Evolutionary conservation across 345 rosid genomes (phyloP), one percentile per base, ranked within the genome.

Genomic region (Sisymbrium irio): DNA sequence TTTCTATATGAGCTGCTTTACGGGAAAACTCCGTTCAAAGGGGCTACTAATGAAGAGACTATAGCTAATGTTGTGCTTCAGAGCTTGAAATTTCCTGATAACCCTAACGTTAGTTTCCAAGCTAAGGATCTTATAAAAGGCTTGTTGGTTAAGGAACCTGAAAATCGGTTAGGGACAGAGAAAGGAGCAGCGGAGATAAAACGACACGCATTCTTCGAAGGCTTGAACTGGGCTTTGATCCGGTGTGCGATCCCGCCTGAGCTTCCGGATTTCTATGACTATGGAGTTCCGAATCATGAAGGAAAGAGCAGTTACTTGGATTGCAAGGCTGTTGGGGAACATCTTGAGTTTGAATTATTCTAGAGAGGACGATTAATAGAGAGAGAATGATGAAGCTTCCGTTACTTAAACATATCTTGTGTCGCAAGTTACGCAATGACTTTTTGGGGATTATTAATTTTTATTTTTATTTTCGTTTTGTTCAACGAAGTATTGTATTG

Each of bases 101-200:
- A 78, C 67, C 93, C 96, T 8, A 80, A 81, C 15, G 95, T 94
- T 55, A 88, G 97, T 72, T 86, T 87, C 50, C 96, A 91, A 46
- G 96, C 98, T 3, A 87, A 90, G 75, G 98, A 91, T 74, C 90
- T 94, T 36, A 89, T 94, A 59, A 77, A 82, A 77, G 88, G 93
- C 13, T 69, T 94, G 81, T 62, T 94, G 74, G 91, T 87, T 7
- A 94, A 94, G 82, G 98, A 91, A 69, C 98, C 98, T 0, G 97
- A 89, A 77, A 83, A 79, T 20, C 81, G 98, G 3, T 60, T 94
- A 68, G 98, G 98, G 30, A 74, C 89, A 0, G 87, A 87, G 81
- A 91, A 87, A 58, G 98, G 98, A 5, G 95, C 98, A 3, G 95
- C 97, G 1, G 98, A 94, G 86, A 88, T 94, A 59, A 94, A 94